Evolutionary conservation across 116 monocot species (phyloP).

Genomic region (Dioscorea cayenensis): DNA sequence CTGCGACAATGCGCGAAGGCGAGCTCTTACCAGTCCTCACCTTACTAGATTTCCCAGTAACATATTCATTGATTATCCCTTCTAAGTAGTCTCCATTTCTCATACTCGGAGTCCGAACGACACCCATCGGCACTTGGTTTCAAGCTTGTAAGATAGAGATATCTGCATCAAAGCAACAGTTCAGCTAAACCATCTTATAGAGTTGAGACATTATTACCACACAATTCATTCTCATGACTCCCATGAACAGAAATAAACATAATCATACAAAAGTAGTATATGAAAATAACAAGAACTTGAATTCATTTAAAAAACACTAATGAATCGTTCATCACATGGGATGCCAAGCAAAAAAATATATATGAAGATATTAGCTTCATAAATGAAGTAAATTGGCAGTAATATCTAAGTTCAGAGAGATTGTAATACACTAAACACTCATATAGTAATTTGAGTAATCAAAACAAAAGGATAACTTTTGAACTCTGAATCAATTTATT

Average conservation of each 20-base stretch:
- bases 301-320: background rate
- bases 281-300: background rate
- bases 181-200: background rate
- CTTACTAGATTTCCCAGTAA: slow-evolving; percentile 33
- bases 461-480: too few species aligned
- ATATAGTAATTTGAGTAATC: too few species aligned
- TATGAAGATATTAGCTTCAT: background rate
- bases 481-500: too few species aligned
- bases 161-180: background rate
- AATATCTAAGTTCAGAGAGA: too few species aligned
- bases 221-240: background rate
- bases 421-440: too few species aligned
- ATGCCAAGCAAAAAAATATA: background rate
- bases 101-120: slow-evolving; percentile 55
- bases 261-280: background rate
- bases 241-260: background rate
- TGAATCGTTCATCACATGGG: background rate
- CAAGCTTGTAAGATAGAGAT: background rate
- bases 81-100: slow-evolving; percentile 66
- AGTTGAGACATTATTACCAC: background rate
- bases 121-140: slow-evolving; percentile 32
- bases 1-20: slow-evolving; percentile 51
- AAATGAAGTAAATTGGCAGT: too few species aligned
- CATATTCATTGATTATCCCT: slow-evolving; percentile 63
- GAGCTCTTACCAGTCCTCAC: slow-evolving; percentile 16